Base-by-base conservation (phyloP, 1,139 yeast genomes). In the Yarrowia galli region DNA sequence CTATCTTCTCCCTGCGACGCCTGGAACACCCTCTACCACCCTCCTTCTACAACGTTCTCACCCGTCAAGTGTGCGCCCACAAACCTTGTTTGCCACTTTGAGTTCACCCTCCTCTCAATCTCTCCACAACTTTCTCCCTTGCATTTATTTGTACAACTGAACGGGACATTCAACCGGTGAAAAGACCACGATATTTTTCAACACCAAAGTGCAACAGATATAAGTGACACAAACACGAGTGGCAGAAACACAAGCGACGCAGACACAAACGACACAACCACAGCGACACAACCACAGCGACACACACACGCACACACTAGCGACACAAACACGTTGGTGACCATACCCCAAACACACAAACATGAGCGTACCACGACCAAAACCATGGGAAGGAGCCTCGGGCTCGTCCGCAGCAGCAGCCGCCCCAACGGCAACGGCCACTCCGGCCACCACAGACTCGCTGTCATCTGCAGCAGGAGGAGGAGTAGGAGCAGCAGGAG, bases 381-480 rank as follows among this genome's bases (percentile, higher is more conserved):
- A 89, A 77, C 95, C 96, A 36, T 89, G 95, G 95, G 95, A 89
- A 75, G 84, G 85, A 12, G 56, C 73, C 2, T 63, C 76, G 18
- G 53, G 38, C 4, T 68, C 74, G 1, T 60, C 72, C 12, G 65
- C 74, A 4, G 64, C 74, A 3, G 67, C 74, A 2, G 54, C 74
- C 0, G 53, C 73, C 9, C 45, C 73, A 12, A 68, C 72, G 8
- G 67, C 73, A 15, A 65, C 74, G 15, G 49, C 71, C 13, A 51
- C 74, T 3, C 65, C 73, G 13, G 45, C 71, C 23, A 64, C 75
- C 16, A 54, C 72, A 45, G 56, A 72, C 23, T 56, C 72, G 23
- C 45, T 71, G 3, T 61, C 71, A 8, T 61, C 73, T 2, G 43
- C n/a, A n/a, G n/a, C n/a, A n/a, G n/a, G n/a, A n/a, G n/a, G n/a